Base-by-base conservation (phyloP, 176 grass and related monocot genomes). In the Tuctoria greenei region DNA sequence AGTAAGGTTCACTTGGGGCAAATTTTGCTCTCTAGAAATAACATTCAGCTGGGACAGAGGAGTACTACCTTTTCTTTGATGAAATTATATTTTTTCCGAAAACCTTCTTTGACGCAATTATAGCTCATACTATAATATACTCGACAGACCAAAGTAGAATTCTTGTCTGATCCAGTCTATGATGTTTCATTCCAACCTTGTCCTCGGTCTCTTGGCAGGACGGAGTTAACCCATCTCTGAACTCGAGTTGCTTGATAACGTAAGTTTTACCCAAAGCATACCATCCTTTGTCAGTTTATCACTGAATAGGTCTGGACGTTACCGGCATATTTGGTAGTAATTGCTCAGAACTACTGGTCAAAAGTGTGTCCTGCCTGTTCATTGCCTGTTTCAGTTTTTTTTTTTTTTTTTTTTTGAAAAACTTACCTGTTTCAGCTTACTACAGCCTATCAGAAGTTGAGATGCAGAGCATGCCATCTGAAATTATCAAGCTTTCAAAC, bases 121-220 rank as follows among this genome's bases (percentile, higher is more conserved):
- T 39, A 56, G n/a, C 16, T 38, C 8, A 1, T 46, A 44, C 35
- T 35, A 67, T 64, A 16, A n/a, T 39, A 46, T 56, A 17, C 36
- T 55, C 17, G 0, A 17, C 46, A 51, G 7, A 16, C 39, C 23
- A 27, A 0, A 4, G 4, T 25, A 57, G 38, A 14, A 46, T 68
- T 59, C 42, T 61, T 27, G 21, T 26, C 35, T 79, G 67, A 78
- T 47, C 5, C 8, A 21, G 63, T 10, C 62, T 62, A 36, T 17
- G 42, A 69, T 55, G 36, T 69, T 44, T 6, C 5, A 21, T 61
- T 42, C 5, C 3, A 23, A 41, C 17, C 23, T 60, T 52, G 36
- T 46, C 72, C 15, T 28, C 43, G 10, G 43, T 61, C 63, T 69
- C 13, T 62, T 81, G 63, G 25, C 63, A 61, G 58, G 62, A 50